Conservation (phyloP, 495 filamentous ascomycete species). For the Wilcoxina mikolae region DNA sequence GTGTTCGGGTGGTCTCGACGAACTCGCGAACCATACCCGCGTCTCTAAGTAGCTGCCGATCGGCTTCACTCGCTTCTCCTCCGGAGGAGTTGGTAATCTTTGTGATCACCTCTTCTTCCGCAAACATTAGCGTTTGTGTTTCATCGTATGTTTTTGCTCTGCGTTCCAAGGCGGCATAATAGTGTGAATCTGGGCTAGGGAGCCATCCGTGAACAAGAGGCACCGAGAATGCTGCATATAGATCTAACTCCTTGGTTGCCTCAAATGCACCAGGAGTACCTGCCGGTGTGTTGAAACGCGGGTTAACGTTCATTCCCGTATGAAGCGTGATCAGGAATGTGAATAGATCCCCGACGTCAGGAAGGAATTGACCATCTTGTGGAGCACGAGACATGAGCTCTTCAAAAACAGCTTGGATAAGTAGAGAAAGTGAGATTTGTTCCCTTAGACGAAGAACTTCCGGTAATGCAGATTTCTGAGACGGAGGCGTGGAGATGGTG, state of each 20-base stretch:
- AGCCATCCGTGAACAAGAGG: conserved; percentile 94
- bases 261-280: conserved; percentile 59
- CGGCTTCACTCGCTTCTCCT: conserved; percentile 43
- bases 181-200: conserved; percentile 46
- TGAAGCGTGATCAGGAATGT: conserved; percentile 75
- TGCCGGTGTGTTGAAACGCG: conserved; percentile 48
- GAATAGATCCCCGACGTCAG: conserved; percentile 78
- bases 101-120: conserved; percentile 73
- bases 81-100: conserved; percentile 46
- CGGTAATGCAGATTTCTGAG: conserved; percentile 51
- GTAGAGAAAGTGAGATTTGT: conserved; percentile 68
- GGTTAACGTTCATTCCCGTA: conserved; percentile 97
- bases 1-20: conserved; percentile 61
- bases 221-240: conserved; percentile 76
- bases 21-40: conserved; percentile 70
- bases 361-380: conserved; percentile 39
- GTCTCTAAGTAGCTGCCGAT: conserved; percentile 59
- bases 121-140: conserved; percentile 71
- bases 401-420: conserved; percentile 79
- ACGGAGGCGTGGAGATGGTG: conserved; percentile 57
- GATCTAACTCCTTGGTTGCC: conserved; percentile 61
- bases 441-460: conserved; percentile 64
- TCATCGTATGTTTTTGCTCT: conserved; percentile 75
- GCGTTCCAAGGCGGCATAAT: conserved; percentile 51
- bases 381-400: conserved; percentile 59